Evolutionary conservation across 208 protist species (phyloP), one percentile per base, ranked within the genome.

Genomic region (Crithidia mellificae): DNA sequence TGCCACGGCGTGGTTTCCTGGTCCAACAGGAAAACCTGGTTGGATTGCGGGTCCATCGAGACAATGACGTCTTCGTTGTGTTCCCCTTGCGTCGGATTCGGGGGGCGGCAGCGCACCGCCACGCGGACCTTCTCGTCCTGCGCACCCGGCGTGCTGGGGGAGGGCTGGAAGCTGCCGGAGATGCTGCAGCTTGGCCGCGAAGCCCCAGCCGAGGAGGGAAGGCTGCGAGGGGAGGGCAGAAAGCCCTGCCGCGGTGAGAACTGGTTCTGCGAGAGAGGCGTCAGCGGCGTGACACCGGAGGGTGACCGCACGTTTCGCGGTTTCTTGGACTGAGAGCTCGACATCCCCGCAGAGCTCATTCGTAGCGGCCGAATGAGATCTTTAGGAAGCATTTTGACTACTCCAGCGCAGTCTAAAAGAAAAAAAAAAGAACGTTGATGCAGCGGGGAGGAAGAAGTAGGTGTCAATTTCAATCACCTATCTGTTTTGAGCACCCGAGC

Each of bases 31-130:
- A 57, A 75, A 1, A 91, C 59, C n/a, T 84, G 71, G 0, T 76
- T 66, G 24, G 41, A 63, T 0, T 61, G 52, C 38, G 86, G 82
- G 65, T 91, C 74, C 89, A 95, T 92, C 3, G 84, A 66, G n/a
- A 92, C 86, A 57, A 90, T 77, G 0, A 89, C 55, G 22, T 90
- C 83, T 12, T 82, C 78, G 27, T 9, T 32, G 0, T 41, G 25
- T 61, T 92, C 78, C 3, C 77, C 51, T n/a, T 85, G 59, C 1
- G 36, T 51, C 39, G 72, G 27, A 53, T 82, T 85, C 9, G 73
- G 83, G 11, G 89, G 86, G 24, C 89, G 84, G 49, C 84, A 87
- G 52, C 89, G 89, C 68, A 95, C 89, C 27, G 84, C 89, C 3
- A 95, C 86, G 8, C 72, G 81, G 50, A 95, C 89, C 15, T 71